Base-by-base conservation (phyloP, 1,139 yeast genomes). In the Casaregolazyma lundiana region DNA sequence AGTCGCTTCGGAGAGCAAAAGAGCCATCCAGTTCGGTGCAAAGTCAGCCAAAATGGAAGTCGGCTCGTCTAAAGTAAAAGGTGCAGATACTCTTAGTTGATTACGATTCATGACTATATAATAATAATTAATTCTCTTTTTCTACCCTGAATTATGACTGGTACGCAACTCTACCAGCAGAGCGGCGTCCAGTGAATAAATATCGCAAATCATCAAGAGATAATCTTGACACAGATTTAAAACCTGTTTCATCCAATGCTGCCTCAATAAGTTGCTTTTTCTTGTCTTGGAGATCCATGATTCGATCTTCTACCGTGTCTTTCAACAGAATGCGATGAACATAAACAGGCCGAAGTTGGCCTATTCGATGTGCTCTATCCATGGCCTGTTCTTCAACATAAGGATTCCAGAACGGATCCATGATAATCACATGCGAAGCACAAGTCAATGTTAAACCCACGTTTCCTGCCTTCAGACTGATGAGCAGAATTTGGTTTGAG, bases 371-470 rank as follows among this genome's bases (percentile, higher is more conserved):
- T 5, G 94, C 95, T 55, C 98, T 78, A 64, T 88, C 97, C 77
- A 86, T 88, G 0, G 97, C 97, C 67, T 90, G 97, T 41, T 86
- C 95, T 65, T 90, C 97, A 2, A 90, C 96, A 64, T 76, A 90
- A 1, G 97, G 97, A 61, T 90, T 90, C 97, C 97, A 90, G 62
- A 88, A 90, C 13, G 97, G 97, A 63, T 90, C 97, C 72, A 87
- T 76, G 9, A 90, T 76, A 44, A 90, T 78, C 8, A 90, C 95
- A 63, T 88, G 96, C 36, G 88, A 84, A 0, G 97, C 97, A 68
- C 95, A 86, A 0, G 97, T 90, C 53, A 90, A 72, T 0, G 97
- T 90, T 52, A 90, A 72, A 5, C 97, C 97, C 11, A 89, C 92
- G 62, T 87, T 89, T 57, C 97, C 97, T 1, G 97, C 96, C 60